Conservation (phyloP, 2,329 filamentous ascomycete species). For the Ophiostoma montium region DNA sequence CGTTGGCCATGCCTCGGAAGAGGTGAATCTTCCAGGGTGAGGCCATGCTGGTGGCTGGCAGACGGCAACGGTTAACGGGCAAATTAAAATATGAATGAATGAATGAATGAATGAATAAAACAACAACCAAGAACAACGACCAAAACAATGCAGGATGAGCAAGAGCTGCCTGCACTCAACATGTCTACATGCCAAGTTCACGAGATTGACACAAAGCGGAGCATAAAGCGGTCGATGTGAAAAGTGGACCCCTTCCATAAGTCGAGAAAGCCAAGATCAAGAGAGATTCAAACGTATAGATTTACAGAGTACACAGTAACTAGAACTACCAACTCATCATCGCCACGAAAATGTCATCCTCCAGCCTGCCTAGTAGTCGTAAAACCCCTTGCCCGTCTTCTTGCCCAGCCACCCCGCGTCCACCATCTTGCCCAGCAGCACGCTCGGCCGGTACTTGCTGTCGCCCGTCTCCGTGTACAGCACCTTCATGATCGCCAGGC, state of each 20-base stretch:
- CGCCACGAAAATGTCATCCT: no score
- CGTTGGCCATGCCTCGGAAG: constrained; percentile 68
- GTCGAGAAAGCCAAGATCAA: no score
- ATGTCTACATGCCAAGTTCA: no score
- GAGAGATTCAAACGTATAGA: no score
- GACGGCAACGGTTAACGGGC: not conserved
- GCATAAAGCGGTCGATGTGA: no score
- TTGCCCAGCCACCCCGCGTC: constrained; percentile 96
- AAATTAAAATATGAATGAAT: not conserved
- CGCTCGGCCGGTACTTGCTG: constrained; percentile 84
- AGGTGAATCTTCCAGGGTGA: constrained; percentile 50
- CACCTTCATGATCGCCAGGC: constrained; percentile 93
- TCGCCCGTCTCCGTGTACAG: constrained; percentile 84
- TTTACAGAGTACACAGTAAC: not conserved
- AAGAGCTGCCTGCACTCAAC: no score
- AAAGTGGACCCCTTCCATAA: no score
- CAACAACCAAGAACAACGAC: not conserved
- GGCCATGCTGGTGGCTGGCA: not conserved
- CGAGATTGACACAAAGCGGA: no score
- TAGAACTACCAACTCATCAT: not conserved
- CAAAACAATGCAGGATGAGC: not conserved
- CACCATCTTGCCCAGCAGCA: constrained; percentile 86
- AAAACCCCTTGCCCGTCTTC: constrained; percentile 94
- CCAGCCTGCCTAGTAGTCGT: constrained; percentile 53
- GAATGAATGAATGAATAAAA: not conserved